Conservation (phyloP, 805 yeast genomes). For the Saturnispora serradocipensis region DNA sequence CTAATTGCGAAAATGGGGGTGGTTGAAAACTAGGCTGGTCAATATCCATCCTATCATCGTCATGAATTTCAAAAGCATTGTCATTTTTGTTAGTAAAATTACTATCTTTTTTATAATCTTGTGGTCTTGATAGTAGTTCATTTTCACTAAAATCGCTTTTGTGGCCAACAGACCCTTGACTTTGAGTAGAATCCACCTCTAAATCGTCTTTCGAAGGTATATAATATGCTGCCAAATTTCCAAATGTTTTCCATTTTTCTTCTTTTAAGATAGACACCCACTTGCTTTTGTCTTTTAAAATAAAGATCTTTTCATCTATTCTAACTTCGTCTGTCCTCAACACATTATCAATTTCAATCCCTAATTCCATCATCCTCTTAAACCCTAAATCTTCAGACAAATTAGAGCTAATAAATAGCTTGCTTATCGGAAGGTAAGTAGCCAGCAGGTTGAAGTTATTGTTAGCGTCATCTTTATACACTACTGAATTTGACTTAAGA, state of each 20-base stretch:
- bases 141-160: not conserved
- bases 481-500: not conserved
- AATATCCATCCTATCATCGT: not conserved
- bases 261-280: constrained; percentile 5
- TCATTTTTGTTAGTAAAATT: not conserved
- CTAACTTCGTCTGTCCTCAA: not conserved
- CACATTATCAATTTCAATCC: not conserved
- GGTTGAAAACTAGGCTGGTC: not conserved
- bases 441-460: not conserved
- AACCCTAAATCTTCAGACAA: not conserved
- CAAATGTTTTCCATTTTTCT: constrained; percentile 7
- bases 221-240: constrained; percentile 3
- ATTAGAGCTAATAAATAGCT: not conserved
- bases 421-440: not conserved
- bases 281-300: not conserved
- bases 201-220: not conserved
- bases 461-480: constrained; percentile 1
- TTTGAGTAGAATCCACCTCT: not conserved
- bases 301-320: not conserved
- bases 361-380: not conserved
- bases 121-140: not conserved
- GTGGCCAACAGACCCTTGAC: not conserved
- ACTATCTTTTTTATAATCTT: not conserved
- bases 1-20: not conserved
- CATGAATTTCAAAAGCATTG: not conserved